These are phyloP conservation scores for Coniferiporia weirii DNA, from an alignment of 1,284 basidiomycete species.

Conservation along the genomic window DNA sequence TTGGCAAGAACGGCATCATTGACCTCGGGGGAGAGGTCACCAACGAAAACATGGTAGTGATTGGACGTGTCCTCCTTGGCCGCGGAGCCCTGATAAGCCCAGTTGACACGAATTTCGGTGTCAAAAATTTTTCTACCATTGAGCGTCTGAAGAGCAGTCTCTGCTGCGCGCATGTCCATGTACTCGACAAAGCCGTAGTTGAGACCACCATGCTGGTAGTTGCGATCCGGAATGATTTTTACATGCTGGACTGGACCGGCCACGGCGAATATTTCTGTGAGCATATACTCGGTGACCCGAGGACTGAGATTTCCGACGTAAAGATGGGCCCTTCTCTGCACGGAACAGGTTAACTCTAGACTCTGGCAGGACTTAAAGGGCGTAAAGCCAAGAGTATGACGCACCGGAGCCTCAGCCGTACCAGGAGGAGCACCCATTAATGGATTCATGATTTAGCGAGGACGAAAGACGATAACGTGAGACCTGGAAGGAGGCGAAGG, in stretches of 20 bases:
- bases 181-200: constrained; percentile 99
- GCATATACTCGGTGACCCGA: constrained; percentile 90
- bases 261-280: constrained; percentile 94
- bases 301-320: constrained; percentile 97
- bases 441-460: constrained; percentile 66
- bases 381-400: constrained; percentile 26
- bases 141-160: constrained; percentile 93
- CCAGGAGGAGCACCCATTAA: constrained; percentile 50
- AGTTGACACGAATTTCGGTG: constrained; percentile 95
- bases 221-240: constrained; percentile 98
- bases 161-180: constrained; percentile 94
- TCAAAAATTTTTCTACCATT: constrained; percentile 98
- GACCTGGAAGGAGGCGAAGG: constrained; percentile 30
- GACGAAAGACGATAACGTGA: constrained; percentile 35
- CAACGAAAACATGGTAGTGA: constrained; percentile 98
- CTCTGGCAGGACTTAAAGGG: not conserved
- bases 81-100: constrained; percentile 96
- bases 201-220: constrained; percentile 94
- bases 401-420: constrained; percentile 70
- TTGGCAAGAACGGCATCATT: constrained; percentile 96
- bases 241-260: constrained; percentile 93
- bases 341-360: not conserved
- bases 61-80: constrained; percentile 94
- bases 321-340: constrained; percentile 82
- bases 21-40: constrained; percentile 95